Evolutionary conservation across 352 stramenopile species (phyloP), one percentile per base, ranked within the genome.

Genomic region (Phytophthora palmivora): DNA sequence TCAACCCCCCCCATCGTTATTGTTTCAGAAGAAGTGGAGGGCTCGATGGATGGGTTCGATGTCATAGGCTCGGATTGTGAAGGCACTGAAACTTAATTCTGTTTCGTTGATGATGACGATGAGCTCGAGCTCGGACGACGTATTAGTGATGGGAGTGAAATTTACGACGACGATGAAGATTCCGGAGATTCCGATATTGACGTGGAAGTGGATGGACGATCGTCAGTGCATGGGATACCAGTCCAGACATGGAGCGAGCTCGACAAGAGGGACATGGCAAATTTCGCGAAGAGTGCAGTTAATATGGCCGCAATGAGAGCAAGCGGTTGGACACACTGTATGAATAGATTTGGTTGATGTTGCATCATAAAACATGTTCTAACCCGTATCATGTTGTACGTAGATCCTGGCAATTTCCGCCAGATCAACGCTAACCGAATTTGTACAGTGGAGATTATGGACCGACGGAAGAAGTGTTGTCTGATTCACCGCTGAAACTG

Each of bases 321-420:
- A 2, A 48, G 10, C 14, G 54, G 54, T 0, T 62, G 43, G 43
- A 12, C 6, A 9, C 14, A 54, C 15, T 42, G 43, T 54, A 54
- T 9, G 26, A n/a, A n/a, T n/a, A n/a, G n/a, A n/a, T 45, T 6
- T n/a, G n/a, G n/a, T 36, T 2, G 12, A 54, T 65, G 46, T 2
- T 66, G 48, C 42, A 39, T 38, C 4, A 19, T 58, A 58, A 15
- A 47, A 33, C 38, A 58, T 58, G n/a, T 47, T 26, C 49, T 61
- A 26, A 56, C n/a, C 7, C 0, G 2, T 34, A 24, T 42, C 0
- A 39, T 59, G 33, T 50, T 48, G 48, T 66, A 49, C 30, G 18
- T 59, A 56, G 55, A 63, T 2, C 8, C 34, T 3, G 16, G 33
- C 0, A 50, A 28, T 52, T 41, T 30, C 28, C 45, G 18, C n/a